Percentiles rank a stretch among this genome's conserved stretches.
phyloP scores from a whole-genome alignment of 2,329 filamentous ascomycete species.

The Thielaviopsis punctulata region DNA sequence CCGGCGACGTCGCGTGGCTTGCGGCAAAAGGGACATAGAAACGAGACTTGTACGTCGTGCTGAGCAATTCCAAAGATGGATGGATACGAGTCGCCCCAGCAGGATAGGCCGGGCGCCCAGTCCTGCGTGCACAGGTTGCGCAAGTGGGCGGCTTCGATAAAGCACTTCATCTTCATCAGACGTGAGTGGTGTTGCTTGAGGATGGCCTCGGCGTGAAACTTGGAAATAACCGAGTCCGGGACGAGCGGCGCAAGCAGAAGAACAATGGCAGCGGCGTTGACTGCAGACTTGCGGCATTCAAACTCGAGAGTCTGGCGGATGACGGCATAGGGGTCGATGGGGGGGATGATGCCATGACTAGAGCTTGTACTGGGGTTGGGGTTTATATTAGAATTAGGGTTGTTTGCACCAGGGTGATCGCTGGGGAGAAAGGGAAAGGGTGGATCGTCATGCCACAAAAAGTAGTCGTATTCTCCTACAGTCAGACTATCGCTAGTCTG shows the following conservation, averaged over 20 bases:
- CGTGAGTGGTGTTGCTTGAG: constrained; percentile 42
- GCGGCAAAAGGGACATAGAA: constrained; percentile 37
- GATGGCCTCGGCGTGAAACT: constrained; percentile 36
- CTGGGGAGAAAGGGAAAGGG: constrained; percentile 37
- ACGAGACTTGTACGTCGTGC: constrained; percentile 34
- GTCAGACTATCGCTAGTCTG: constrained; percentile 13
- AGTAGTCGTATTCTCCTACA: constrained; percentile 34
- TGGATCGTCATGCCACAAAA: constrained; percentile 40
- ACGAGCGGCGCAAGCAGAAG: constrained; percentile 41
- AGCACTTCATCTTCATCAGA: constrained; percentile 40
- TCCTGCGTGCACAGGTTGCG: constrained; percentile 43
- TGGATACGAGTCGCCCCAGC: constrained; percentile 38
- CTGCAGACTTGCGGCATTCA: constrained; percentile 36
- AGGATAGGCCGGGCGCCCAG: constrained; percentile 33
- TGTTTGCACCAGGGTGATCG: too few relatives aligned
- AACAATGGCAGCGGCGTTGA: constrained; percentile 44
- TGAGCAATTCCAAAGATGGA: constrained; percentile 37
- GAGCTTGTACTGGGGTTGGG: too few relatives aligned
- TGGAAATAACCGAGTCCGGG: constrained; percentile 35
- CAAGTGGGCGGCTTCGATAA: constrained; percentile 41
- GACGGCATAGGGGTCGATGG: constrained; percentile 38
- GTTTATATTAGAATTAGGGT: too few relatives aligned
- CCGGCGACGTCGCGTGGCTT: constrained; percentile 39
- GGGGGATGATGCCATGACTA: too few relatives aligned
- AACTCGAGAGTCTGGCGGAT: constrained; percentile 37